Evolutionary conservation across 2,329 filamentous ascomycete genomes (phyloP).

Genomic region (Botrytis cinerea): DNA sequence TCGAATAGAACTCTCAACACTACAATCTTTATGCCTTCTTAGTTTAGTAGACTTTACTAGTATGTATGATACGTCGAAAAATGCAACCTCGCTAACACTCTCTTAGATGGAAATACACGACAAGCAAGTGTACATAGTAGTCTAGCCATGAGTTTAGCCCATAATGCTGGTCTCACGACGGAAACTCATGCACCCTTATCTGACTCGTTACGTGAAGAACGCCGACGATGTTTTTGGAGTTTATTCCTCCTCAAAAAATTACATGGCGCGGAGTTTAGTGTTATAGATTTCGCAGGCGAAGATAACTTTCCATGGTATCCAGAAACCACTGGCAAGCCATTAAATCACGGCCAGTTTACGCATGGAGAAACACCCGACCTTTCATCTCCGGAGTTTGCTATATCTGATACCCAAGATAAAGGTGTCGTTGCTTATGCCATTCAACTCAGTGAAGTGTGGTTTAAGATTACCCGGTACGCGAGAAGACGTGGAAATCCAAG

Average conservation of each 20-base stretch:
- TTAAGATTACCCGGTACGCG: slow-evolving; percentile 50
- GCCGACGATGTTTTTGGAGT: slow-evolving; percentile 42
- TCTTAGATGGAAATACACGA: slow-evolving; percentile 48
- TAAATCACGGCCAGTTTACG: slow-evolving; percentile 28
- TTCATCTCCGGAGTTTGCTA: slow-evolving; percentile 27
- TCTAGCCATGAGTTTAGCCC: slow-evolving; percentile 49
- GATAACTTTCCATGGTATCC: slow-evolving; percentile 45
- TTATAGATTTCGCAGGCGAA: slow-evolving; percentile 44
- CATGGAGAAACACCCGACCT: slow-evolving; percentile 17
- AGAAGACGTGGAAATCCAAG: slow-evolving; percentile 48
- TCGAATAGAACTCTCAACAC: slow-evolving; percentile 44
- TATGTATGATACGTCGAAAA: slow-evolving; percentile 28
- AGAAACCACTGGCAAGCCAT: slow-evolving; percentile 41
- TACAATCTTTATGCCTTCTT: slow-evolving; percentile 45
- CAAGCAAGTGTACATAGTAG: slow-evolving; percentile 49
- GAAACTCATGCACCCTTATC: slow-evolving; percentile 37
- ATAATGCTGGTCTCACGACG: slow-evolving; percentile 48
- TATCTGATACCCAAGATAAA: slow-evolving; percentile 36
- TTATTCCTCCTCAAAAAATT: slow-evolving; percentile 41
- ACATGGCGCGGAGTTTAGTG: slow-evolving; percentile 39
- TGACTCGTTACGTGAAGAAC: slow-evolving; percentile 36
- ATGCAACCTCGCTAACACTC: background rate
- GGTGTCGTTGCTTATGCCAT: slow-evolving; percentile 51
- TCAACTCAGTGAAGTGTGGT: slow-evolving; percentile 51
- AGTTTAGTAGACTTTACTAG: slow-evolving; percentile 45